Evolutionary conservation across 257 asterid species (phyloP).

Genomic region (Agastache rugosa): DNA sequence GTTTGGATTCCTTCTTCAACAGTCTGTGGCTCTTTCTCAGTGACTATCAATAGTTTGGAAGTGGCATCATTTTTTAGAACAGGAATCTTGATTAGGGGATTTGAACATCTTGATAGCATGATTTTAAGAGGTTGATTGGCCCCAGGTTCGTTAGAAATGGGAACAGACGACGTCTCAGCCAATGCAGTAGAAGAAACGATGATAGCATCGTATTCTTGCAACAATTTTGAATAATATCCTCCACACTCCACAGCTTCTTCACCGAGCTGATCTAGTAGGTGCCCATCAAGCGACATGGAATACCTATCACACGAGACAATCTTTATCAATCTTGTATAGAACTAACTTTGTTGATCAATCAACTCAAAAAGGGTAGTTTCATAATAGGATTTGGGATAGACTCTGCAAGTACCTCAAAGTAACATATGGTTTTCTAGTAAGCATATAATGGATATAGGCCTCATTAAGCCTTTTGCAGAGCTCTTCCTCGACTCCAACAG

Average conservation of each 20-base stretch:
- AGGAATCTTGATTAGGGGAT: constrained; percentile 41
- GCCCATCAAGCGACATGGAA: constrained; percentile 80
- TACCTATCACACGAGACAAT: constrained; percentile 55
- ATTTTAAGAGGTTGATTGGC: constrained; percentile 83
- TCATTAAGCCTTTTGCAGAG: constrained; percentile 80
- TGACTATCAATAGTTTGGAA: constrained; percentile 51
- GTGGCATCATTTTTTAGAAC: constrained; percentile 29
- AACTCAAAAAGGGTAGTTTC: not conserved
- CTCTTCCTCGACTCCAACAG: constrained; percentile 82
- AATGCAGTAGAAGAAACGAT: constrained; percentile 53
- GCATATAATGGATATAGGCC: constrained; percentile 79
- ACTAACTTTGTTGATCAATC: not conserved
- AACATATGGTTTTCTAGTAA: constrained; percentile 77
- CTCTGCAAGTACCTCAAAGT: constrained; percentile 64
- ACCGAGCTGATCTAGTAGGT: constrained; percentile 55
- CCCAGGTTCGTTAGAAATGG: constrained; percentile 72
- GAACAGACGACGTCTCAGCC: constrained; percentile 38
- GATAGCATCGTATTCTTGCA: constrained; percentile 85
- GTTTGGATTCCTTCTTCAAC: constrained; percentile 53
- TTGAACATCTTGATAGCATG: constrained; percentile 49
- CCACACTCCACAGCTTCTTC: constrained; percentile 64
- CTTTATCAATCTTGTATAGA: not conserved
- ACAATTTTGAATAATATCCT: constrained; percentile 82
- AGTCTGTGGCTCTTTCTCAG: constrained; percentile 48
- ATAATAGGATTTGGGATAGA: not conserved